Percentiles rank a stretch among this genome's conserved stretches.
phyloP scores from a whole-genome alignment of 495 filamentous ascomycete species.

The Glarea lozoyensis region DNA sequence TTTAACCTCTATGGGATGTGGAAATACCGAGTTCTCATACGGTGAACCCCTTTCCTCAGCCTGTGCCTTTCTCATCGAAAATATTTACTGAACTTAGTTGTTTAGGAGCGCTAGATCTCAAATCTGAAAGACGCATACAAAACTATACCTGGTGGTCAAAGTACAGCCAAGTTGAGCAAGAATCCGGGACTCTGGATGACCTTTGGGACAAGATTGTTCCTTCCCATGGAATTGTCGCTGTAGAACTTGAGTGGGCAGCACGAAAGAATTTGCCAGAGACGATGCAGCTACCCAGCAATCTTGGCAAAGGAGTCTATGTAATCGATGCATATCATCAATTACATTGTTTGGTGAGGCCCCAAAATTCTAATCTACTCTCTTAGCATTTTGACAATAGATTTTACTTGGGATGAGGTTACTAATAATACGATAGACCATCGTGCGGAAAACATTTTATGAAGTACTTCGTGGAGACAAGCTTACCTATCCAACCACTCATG shows the following conservation, averaged over 20 bases:
- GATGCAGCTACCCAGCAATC: background rate
- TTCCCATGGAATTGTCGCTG: background rate
- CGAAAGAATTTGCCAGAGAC: background rate
- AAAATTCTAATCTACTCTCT: no score
- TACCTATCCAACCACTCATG: background rate
- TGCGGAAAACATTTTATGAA: conserved; percentile 1
- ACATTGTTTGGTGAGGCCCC: background rate
- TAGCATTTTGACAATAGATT: background rate
- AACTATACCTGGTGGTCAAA: background rate
- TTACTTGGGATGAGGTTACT: background rate
- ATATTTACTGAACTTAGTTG: no score
- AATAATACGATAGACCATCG: background rate
- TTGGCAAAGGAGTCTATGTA: background rate
- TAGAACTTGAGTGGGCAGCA: background rate
- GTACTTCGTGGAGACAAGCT: background rate
- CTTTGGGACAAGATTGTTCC: conserved; percentile 1
- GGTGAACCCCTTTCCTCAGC: no score
- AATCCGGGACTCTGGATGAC: background rate
- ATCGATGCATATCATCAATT: conserved; percentile 2
- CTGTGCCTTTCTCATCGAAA: no score
- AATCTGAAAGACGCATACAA: background rate
- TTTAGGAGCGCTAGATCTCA: background rate
- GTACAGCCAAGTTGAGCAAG: background rate
- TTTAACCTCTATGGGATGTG: no score
- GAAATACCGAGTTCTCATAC: no score